Evolutionary conservation across 257 asterid genomes (phyloP), one percentile per base, ranked within the genome.

Genomic region (Scutellaria minor): DNA sequence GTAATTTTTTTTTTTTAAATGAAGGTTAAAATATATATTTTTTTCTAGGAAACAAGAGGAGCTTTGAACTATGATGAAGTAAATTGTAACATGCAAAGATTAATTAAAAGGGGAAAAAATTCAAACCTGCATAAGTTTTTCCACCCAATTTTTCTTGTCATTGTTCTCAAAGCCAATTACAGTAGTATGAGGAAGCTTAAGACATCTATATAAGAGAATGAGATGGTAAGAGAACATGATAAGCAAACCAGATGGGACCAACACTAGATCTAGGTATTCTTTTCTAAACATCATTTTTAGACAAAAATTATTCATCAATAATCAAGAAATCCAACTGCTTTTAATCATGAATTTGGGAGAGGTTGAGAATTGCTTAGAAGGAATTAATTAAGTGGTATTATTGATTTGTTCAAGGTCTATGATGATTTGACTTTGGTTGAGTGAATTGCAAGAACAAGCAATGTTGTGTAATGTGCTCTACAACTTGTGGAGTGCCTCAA

Each of bases 101-200:
- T 22, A 22, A 24, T 24, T 1, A 24, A 24, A 24, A 24, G 27
- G 27, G 27, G 2, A 24, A 24, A 24, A 24, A 24, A 24, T 24
- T 24, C 71, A 18, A 54, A 85, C 95, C 85, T 84, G 86, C 96
- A 85, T 89, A 18, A 89, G 13, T 59, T 83, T 89, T 35, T 78
- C 74, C 15, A 89, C 92, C 96, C 90, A 89, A 1, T 55, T 75
- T 72, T 77, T 82, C 71, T 86, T 89, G 79, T 89, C 90, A 53
- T 71, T 77, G 83, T 89, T 89, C 71, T 89, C 92, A 12, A 85
- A 89, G 78, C 92, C 92, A 31, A 86, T 84, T 42, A 83, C 86
- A 2, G 92, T 89, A 74, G 90, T 89, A 73, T 86, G 92, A 41
- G 96, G 92, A 65, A 68, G 88, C 71, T 74, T 77, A 27, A 88